A percentile compares a stretch with the other conserved stretches of the same genome.
Evolutionary conservation across 306 rosid genomes (phyloP).

Genomic region (Vigna trinervia): DNA sequence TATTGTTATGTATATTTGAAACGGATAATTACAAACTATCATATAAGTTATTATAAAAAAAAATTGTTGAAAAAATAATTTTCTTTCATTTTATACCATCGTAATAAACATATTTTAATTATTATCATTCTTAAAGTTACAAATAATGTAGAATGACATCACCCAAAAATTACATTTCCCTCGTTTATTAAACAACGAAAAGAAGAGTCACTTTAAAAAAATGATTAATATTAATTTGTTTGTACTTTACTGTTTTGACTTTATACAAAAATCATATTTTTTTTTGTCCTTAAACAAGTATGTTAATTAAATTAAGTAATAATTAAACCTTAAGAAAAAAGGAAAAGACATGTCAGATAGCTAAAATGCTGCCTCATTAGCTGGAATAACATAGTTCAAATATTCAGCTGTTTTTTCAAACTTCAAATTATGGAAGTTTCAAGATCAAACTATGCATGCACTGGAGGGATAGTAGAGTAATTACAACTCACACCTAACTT

Average conservation of each 20-base stretch:
- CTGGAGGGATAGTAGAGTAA: constrained; percentile 19
- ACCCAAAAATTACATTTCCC: neutral
- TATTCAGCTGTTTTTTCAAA: neutral
- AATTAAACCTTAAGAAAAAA: neutral
- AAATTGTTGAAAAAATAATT: too few relatives aligned
- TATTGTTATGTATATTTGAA: too few relatives aligned
- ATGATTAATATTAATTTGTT: neutral
- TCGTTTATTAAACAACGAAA: neutral
- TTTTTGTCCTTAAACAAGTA: neutral
- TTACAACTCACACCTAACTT: constrained; percentile 2
- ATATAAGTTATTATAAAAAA: too few relatives aligned
- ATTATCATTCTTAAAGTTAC: neutral
- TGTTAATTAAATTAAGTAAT: neutral
- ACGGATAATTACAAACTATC: too few relatives aligned
- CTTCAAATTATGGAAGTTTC: neutral
- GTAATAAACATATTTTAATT: neutral
- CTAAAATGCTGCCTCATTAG: neutral
- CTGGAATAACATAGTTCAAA: neutral
- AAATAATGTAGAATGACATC: constrained; percentile 1
- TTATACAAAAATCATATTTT: neutral
- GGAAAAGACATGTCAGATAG: neutral
- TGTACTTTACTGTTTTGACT: neutral
- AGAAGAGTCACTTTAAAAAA: neutral
- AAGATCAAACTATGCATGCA: constrained; percentile 15
- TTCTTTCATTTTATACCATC: neutral